A percentile compares a stretch with the other conserved stretches of the same genome.
Conservation (phyloP, 108 stramenopile genomes). For the Cyclostephanos tholiformis region DNA sequence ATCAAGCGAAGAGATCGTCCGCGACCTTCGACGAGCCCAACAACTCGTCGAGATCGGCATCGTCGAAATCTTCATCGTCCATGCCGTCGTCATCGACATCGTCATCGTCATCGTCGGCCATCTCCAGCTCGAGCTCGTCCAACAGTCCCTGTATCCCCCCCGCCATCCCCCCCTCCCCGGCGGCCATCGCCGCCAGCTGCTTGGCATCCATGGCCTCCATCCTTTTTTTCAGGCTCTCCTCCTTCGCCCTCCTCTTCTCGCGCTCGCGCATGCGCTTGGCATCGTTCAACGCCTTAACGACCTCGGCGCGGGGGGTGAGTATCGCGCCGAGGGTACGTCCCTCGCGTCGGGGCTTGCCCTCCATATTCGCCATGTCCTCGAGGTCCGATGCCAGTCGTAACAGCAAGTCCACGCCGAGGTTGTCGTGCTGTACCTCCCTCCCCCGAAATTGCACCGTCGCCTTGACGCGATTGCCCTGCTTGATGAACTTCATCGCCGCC, state of each 20-base stretch:
- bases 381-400: slow-evolving; percentile 70
- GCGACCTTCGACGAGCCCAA: slow-evolving; percentile 72
- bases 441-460: slow-evolving; percentile 83
- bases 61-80: slow-evolving; percentile 64
- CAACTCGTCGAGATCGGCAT: slow-evolving; percentile 75
- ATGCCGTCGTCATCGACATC: slow-evolving; percentile 41
- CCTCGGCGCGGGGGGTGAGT: slow-evolving; percentile 74
- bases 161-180: slow-evolving; percentile 25
- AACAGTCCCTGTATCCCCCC: slow-evolving; percentile 14
- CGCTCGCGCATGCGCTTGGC: slow-evolving; percentile 69
- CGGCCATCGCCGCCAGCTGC: slow-evolving; percentile 27
- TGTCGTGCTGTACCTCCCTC: slow-evolving; percentile 80
- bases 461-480: slow-evolving; percentile 89
- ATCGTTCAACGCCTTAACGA: slow-evolving; percentile 77
- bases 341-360: slow-evolving; percentile 76
- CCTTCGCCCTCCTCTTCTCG: slow-evolving; percentile 74
- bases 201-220: slow-evolving; percentile 19
- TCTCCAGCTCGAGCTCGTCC: slow-evolving; percentile 11
- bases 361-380: slow-evolving; percentile 57
- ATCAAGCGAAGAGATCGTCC: slow-evolving; percentile 79
- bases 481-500: slow-evolving; percentile 85
- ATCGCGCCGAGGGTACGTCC: slow-evolving; percentile 74
- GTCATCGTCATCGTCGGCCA: slow-evolving; percentile 31
- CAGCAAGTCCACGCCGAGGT: slow-evolving; percentile 74
- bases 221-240: slow-evolving; percentile 41